Conservation (phyloP, 345 rosid species). For the Salix purpurea region DNA sequence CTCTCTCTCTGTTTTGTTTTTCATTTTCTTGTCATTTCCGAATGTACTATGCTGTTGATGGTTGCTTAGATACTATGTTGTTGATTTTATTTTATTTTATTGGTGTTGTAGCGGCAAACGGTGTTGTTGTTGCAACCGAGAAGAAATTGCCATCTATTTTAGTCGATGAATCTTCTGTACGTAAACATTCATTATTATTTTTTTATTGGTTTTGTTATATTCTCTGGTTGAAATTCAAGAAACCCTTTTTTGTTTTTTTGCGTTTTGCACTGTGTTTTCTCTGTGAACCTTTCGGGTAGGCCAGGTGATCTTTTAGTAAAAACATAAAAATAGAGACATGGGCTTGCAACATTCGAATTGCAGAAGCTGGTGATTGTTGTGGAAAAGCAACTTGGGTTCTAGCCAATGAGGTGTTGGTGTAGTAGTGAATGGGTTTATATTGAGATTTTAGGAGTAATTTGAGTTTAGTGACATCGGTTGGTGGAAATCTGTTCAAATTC, state of each 20-base stretch:
- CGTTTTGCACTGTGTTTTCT: not conserved
- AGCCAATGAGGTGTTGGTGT: not conserved
- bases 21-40: too few species aligned
- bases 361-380: not conserved
- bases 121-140: too few species aligned
- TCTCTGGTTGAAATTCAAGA: not conserved
- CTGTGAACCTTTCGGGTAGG: not conserved
- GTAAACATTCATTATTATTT: slow-evolving; percentile 15
- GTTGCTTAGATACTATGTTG: too few species aligned
- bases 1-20: too few species aligned
- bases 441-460: not conserved
- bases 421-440: not conserved
- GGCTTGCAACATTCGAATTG: not conserved
- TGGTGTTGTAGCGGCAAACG: too few species aligned
- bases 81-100: too few species aligned
- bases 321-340: not conserved
- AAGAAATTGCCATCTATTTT: slow-evolving; percentile 70
- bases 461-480: not conserved
- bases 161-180: slow-evolving; percentile 85
- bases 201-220: not conserved
- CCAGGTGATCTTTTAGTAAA: not conserved
- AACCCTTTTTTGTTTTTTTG: not conserved
- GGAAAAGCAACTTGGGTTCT: not conserved
- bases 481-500: not conserved
- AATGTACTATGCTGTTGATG: too few species aligned